These are phyloP conservation scores for Calonectria pauciramosa DNA, from an alignment of 2,329 filamentous ascomycete genomes.

Conservation along the genomic window DNA sequence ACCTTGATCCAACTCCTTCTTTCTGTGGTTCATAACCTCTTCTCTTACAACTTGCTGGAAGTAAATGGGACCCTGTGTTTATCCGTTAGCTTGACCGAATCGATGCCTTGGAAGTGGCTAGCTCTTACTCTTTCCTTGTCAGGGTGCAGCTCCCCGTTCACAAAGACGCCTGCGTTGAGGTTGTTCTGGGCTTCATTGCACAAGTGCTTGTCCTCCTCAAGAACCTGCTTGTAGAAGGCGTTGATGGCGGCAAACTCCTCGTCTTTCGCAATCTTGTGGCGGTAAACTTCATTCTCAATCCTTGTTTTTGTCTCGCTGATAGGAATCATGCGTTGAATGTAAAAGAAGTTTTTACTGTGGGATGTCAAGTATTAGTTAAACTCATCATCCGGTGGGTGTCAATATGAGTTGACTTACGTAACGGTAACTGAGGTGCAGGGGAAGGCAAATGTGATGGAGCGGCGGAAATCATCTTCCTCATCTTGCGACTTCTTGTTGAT, in stretches of 20 bases:
- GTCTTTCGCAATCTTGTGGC: conserved; percentile 69
- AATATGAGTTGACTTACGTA: conserved; percentile 54
- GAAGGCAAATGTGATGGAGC: conserved; percentile 61
- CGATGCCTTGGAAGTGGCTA: not conserved
- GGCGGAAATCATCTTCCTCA: conserved; percentile 58
- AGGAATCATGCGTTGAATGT: conserved; percentile 73
- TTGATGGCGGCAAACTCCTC: conserved; percentile 69
- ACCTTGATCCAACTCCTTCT: conserved; percentile 57
- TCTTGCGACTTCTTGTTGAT: conserved; percentile 61
- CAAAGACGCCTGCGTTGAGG: conserved; percentile 71
- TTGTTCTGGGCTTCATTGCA: conserved; percentile 72
- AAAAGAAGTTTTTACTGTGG: conserved; percentile 70
- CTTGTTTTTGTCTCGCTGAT: conserved; percentile 61
- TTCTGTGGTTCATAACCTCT: conserved; percentile 58
- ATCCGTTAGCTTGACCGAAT: too few relatives aligned
- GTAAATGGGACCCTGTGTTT: conserved; percentile 60
- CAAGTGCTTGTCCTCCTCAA: conserved; percentile 75
- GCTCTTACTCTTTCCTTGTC: conserved; percentile 65
- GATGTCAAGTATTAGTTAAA: not conserved
- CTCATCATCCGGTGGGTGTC: not conserved
- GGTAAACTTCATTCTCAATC: conserved; percentile 74
- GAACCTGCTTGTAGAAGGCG: conserved; percentile 72
- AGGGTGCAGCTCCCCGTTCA: conserved; percentile 74
- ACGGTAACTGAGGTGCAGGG: conserved; percentile 64
- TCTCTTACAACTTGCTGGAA: conserved; percentile 64